Evolutionary conservation across 2,329 filamentous ascomycete species (phyloP).

Genomic region (Stachybotrys chartarum): DNA sequence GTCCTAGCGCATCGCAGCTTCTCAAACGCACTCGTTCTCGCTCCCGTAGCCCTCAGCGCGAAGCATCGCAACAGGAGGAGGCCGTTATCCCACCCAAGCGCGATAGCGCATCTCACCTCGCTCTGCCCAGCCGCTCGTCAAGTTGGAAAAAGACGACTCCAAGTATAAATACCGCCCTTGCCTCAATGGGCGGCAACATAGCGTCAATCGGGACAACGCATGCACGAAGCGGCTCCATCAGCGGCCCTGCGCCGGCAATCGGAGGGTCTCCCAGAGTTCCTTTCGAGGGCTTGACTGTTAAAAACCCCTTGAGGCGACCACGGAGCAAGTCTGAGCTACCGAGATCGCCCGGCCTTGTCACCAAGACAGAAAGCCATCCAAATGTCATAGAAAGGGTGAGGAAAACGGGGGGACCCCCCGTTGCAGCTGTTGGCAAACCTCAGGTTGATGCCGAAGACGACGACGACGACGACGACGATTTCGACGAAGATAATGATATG

Average conservation of each 20-base stretch:
- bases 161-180: slow-evolving; percentile 52
- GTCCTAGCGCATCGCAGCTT: slow-evolving; percentile 35
- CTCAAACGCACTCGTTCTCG: slow-evolving; percentile 28
- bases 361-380: slow-evolving; percentile 28
- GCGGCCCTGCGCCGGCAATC: slow-evolving; percentile 31
- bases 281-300: slow-evolving; percentile 36
- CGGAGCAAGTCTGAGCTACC: slow-evolving; percentile 48
- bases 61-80: slow-evolving; percentile 13
- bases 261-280: slow-evolving; percentile 47
- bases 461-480: slow-evolving; percentile 54
- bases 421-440: slow-evolving; percentile 36
- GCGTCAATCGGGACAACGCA: slow-evolving; percentile 51
- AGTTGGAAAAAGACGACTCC: slow-evolving; percentile 49
- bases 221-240: slow-evolving; percentile 51
- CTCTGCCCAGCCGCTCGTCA: slow-evolving; percentile 40
- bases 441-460: slow-evolving; percentile 31
- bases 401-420: slow-evolving; percentile 45
- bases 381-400: slow-evolving; percentile 45
- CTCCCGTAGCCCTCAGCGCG: slow-evolving; percentile 28
- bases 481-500: slow-evolving; percentile 50
- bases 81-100: slow-evolving; percentile 29
- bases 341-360: slow-evolving; percentile 24
- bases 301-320: slow-evolving; percentile 43
- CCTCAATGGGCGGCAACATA: slow-evolving; percentile 46
- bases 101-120: slow-evolving; percentile 37